Evolutionary conservation across 768 basidiomycete genomes (phyloP).

Genomic region (Pholiota conissans): DNA sequence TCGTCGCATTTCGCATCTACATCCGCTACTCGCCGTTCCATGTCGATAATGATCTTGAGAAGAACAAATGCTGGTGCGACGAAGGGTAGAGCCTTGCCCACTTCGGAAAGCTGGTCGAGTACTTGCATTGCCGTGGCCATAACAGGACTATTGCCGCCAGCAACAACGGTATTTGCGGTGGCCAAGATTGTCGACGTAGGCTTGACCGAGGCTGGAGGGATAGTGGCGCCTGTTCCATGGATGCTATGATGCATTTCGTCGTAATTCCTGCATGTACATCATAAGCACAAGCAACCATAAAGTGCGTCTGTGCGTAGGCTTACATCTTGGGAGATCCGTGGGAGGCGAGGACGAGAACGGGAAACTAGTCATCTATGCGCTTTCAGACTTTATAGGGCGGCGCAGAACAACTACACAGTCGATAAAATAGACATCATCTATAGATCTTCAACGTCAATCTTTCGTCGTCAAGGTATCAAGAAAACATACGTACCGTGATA

Average conservation of each 20-base stretch:
- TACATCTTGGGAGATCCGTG: too few species aligned
- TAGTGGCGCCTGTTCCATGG: slow-evolving; percentile 1
- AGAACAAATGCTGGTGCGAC: slow-evolving; percentile 38
- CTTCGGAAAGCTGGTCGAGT: slow-evolving; percentile 30
- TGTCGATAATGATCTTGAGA: slow-evolving; percentile 39
- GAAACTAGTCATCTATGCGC: too few species aligned
- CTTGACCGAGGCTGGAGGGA: background rate
- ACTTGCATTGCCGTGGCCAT: slow-evolving; percentile 31
- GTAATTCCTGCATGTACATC: background rate
- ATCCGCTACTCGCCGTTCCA: slow-evolving; percentile 35
- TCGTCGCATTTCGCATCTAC: slow-evolving; percentile 40
- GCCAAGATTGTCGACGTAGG: background rate
- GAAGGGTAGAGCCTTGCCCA: slow-evolving; percentile 36
- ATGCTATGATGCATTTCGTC: background rate
- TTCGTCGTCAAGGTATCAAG: too few species aligned
- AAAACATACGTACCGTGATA: too few species aligned
- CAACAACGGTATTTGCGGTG: slow-evolving; percentile 14
- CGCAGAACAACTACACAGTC: too few species aligned
- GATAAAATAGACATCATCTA: too few species aligned
- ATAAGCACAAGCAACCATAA: too few species aligned
- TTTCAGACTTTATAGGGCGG: too few species aligned
- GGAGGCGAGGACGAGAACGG: too few species aligned
- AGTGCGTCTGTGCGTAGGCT: too few species aligned
- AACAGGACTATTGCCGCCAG: slow-evolving; percentile 18
- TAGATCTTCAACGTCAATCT: too few species aligned